Evolutionary conservation across 179 eudicot genomes (phyloP).

Genomic region (Gypsophila paniculata): DNA sequence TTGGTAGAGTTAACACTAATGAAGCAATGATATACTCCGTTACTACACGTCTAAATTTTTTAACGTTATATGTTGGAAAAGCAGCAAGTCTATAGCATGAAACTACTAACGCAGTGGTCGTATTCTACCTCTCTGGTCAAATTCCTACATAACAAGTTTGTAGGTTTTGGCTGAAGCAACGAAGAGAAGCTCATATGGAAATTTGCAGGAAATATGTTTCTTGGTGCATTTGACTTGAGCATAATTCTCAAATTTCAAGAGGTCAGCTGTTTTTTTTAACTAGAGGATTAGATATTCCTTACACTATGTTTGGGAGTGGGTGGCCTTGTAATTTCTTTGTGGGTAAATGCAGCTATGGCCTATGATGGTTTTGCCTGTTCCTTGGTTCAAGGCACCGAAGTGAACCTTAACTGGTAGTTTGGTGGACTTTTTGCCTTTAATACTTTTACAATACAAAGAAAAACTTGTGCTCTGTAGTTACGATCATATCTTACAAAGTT

Average conservation of each 20-base stretch:
- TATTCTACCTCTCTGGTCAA: background rate
- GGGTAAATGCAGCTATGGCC: background rate
- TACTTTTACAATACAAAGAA: background rate
- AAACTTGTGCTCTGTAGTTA: background rate
- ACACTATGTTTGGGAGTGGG: background rate
- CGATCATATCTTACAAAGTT: background rate
- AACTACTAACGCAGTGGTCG: background rate
- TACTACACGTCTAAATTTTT: background rate
- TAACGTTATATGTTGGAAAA: background rate
- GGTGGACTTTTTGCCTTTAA: background rate
- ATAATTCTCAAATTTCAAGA: background rate
- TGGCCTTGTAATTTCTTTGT: background rate
- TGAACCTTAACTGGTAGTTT: background rate
- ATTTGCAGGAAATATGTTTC: background rate
- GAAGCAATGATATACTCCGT: background rate
- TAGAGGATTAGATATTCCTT: background rate
- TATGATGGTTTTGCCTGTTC: background rate
- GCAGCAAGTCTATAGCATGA: background rate
- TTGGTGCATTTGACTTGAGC: background rate
- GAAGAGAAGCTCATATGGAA: background rate
- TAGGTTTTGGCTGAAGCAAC: background rate
- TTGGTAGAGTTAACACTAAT: background rate
- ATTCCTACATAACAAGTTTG: background rate
- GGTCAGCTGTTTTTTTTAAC: background rate
- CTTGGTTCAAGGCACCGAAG: background rate